These are phyloP conservation scores for Globisporangium cystogenes DNA, from an alignment of 352 stramenopile species.

Conservation along the genomic window DNA sequence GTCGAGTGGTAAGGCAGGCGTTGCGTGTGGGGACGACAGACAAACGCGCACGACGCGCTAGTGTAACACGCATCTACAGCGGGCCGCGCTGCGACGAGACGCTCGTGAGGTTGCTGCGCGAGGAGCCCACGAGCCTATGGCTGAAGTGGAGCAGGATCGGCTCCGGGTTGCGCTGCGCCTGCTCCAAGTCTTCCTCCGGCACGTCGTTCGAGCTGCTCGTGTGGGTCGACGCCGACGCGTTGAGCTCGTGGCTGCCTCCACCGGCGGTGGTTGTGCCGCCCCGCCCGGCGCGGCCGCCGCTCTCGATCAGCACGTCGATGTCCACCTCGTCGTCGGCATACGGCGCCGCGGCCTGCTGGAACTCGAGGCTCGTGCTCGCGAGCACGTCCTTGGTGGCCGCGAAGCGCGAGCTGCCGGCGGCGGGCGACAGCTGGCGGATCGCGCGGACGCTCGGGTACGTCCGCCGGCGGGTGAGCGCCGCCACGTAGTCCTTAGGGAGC, in stretches of 20 bases:
- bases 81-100: conserved; percentile 9
- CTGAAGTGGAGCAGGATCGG: conserved; percentile 53
- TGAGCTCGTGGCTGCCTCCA: conserved; percentile 5
- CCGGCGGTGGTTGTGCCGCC: neutral
- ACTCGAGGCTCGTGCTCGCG: neutral
- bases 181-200: conserved; percentile 33
- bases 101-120: conserved; percentile 14
- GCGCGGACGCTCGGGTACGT: conserved; percentile 4
- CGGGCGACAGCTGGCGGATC: neutral
- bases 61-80: neutral
- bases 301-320: conserved; percentile 9
- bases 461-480: conserved; percentile 3
- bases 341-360: neutral
- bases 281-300: conserved; percentile 1
- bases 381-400: neutral
- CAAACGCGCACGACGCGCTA: too few species aligned
- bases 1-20: conserved; percentile 77
- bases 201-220: conserved; percentile 8
- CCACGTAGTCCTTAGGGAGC: conserved; percentile 48
- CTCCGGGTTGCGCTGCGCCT: conserved; percentile 41
- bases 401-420: neutral
- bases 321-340: conserved; percentile 10
- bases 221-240: conserved; percentile 28
- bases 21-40: too few species aligned
- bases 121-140: conserved; percentile 17